phyloP scores from a whole-genome alignment of 2,329 filamentous ascomycete species.

The Trematosphaeria pertusa region DNA sequence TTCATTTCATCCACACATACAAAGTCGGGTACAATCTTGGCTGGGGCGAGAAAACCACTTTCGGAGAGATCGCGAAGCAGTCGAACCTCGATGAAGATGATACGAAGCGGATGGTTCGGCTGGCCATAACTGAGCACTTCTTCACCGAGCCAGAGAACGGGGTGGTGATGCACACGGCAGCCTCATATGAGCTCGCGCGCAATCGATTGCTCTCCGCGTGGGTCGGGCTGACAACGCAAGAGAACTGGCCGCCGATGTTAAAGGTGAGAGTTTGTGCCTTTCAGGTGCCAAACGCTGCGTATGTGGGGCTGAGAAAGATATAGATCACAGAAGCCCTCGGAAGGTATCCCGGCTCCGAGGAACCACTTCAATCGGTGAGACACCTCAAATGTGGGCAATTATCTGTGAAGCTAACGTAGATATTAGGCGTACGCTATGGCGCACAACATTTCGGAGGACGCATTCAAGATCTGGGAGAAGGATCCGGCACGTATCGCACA shows the following conservation, averaged over 20 bases:
- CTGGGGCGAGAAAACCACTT: neutral
- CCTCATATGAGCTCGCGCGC: neutral
- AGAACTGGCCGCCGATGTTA: neutral
- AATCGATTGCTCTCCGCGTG: neutral
- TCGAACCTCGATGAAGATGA: neutral
- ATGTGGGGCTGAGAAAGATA: neutral
- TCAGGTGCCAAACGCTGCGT: neutral
- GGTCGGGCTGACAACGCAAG: neutral
- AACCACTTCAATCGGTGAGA: neutral
- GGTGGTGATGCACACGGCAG: neutral
- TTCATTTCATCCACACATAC: neutral
- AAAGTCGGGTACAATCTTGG: neutral
- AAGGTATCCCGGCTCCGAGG: neutral
- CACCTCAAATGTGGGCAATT: neutral
- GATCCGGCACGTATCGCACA: neutral
- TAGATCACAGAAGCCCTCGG: neutral
- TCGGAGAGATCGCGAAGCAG: neutral
- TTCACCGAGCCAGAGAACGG: neutral
- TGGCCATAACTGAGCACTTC: neutral
- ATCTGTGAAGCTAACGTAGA: neutral
- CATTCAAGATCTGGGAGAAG: neutral
- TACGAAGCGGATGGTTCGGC: neutral
- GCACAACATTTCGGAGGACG: neutral
- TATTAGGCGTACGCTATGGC: neutral
- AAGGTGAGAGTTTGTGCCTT: neutral